Base-by-base conservation (phyloP, 2,329 filamentous ascomycete species). In the Botrytis pseudocinerea region DNA sequence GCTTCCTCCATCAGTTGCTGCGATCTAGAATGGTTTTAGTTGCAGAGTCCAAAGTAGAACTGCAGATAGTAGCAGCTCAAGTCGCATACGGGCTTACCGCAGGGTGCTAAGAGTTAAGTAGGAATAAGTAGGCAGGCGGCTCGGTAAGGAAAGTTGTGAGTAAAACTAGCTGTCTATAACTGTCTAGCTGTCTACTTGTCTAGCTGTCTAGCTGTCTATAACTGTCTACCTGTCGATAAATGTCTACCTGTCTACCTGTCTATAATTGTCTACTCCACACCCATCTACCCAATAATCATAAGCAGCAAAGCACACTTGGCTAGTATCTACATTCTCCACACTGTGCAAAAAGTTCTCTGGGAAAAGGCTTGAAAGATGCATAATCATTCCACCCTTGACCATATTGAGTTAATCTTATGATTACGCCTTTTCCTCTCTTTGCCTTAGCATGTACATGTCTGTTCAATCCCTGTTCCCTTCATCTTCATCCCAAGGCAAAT, bases 341-440 rank as follows among this genome's bases (percentile, higher is more conserved):
- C 38, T 8, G 38, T 38, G 38, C 38, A 38, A 38, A 38, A 38
- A 38, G 38, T 38, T 38, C 38, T 57, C 51, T 28, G 66, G 48
- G 48, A 69, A 60, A 57, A 44, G 35, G 48, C 66, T 69, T 59
- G 12, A 9, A 44, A 42, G 42, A 42, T 32, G 51, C 66, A 59
- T 60, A 60, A 69, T 59, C n/a, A 32, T 69, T 44, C n/a, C 28
- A 69, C 66, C 51, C 66, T 69, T 69, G 20, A 69, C 68, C 40
- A n/a, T n/a, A 70, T 70, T 35, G 9, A 44, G 54, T 46, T 70
- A 70, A 44, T 70, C 22, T 35, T 8, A 35, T 44, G 25, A 16
- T 69, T 42, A 14, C n/a, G 20, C 18, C 66, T 42, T 69, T 38
- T 6, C n/a, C 38, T 40, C 42, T 59, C 28, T 28, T 28, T 42